Percentiles rank a stretch among this genome's conserved stretches.
These are phyloP conservation scores for Diplodia seriata DNA, from an alignment of 2,329 filamentous ascomycete genomes.

Conservation along the genomic window DNA sequence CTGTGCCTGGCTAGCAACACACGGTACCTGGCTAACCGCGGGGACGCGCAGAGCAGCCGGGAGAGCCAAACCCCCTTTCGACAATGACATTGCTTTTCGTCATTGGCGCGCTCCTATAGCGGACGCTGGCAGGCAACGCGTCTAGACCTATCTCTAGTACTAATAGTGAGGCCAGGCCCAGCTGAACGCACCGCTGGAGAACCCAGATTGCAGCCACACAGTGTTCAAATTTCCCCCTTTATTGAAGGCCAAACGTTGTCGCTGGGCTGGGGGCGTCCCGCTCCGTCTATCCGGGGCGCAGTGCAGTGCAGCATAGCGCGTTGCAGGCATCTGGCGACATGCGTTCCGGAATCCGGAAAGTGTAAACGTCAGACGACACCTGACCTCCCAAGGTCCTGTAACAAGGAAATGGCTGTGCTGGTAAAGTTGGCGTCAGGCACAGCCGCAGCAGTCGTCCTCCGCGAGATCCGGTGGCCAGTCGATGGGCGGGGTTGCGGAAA, in stretches of 20 bases:
- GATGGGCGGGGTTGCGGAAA: conserved; percentile 6
- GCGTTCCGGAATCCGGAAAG: conserved; percentile 9
- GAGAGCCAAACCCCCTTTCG: conserved; percentile 1
- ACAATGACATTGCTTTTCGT: conserved; percentile 20
- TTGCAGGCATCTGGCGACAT: neutral
- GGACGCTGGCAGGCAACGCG: neutral
- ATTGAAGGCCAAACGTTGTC: neutral
- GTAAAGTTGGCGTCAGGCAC: conserved; percentile 5
- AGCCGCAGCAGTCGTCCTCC: conserved; percentile 19
- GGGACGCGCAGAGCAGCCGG: conserved; percentile 3
- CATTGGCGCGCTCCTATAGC: conserved; percentile 10
- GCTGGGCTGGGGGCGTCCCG: conserved; percentile 8
- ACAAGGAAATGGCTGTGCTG: neutral
- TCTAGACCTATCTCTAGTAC: neutral
- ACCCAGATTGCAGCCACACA: conserved; percentile 16
- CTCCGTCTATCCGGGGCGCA: conserved; percentile 19
- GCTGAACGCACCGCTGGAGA: neutral
- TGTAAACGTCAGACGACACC: conserved; percentile 12
- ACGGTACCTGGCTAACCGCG: conserved; percentile 25
- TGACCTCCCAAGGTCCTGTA: neutral
- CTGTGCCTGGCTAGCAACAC: conserved; percentile 32
- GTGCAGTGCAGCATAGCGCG: neutral
- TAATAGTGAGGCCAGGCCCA: neutral
- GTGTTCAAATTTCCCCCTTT: conserved; percentile 20
- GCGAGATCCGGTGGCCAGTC: neutral